Evolutionary conservation across 164 flowering plant species (phyloP).

Genomic region (Chimonanthus salicifolius): DNA sequence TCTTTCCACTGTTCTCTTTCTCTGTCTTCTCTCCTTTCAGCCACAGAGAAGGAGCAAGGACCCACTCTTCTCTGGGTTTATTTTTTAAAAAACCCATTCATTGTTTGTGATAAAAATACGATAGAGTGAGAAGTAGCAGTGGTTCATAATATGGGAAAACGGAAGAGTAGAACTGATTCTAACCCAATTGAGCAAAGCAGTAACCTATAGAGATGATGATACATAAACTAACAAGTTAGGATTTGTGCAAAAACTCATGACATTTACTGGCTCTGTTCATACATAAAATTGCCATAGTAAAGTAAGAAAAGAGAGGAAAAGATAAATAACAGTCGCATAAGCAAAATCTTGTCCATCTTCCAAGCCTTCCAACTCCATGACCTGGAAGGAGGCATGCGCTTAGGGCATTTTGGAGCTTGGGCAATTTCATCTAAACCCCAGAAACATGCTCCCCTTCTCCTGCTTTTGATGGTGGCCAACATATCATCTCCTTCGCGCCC

Average conservation of each 20-base stretch:
- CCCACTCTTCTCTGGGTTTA: too few relatives aligned
- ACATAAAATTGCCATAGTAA: neutral
- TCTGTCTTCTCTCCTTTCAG: too few relatives aligned
- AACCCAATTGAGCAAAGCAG: too few relatives aligned
- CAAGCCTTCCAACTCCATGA: constrained; percentile 41
- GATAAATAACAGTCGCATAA: neutral
- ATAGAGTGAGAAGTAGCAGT: too few relatives aligned
- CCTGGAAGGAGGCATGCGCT: constrained; percentile 15
- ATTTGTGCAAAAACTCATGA: neutral
- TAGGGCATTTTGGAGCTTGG: constrained; percentile 5
- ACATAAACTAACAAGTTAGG: too few relatives aligned
- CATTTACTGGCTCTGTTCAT: neutral
- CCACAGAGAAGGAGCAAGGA: too few relatives aligned
- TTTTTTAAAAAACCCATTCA: too few relatives aligned
- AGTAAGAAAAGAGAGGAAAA: neutral
- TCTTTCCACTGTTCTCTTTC: too few relatives aligned
- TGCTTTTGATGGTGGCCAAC: constrained; percentile 41
- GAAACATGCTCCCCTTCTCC: constrained; percentile 66
- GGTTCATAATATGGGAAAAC: too few relatives aligned
- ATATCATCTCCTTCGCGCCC: constrained; percentile 43
- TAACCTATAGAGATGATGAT: too few relatives aligned
- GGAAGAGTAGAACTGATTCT: too few relatives aligned
- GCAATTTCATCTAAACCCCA: constrained; percentile 43
- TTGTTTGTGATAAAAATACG: too few relatives aligned
- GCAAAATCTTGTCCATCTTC: constrained; percentile 25